Evolutionary conservation across 2,329 filamentous ascomycete species (phyloP), one percentile per base, ranked within the genome.

Genomic region (Ophiostoma ips): DNA sequence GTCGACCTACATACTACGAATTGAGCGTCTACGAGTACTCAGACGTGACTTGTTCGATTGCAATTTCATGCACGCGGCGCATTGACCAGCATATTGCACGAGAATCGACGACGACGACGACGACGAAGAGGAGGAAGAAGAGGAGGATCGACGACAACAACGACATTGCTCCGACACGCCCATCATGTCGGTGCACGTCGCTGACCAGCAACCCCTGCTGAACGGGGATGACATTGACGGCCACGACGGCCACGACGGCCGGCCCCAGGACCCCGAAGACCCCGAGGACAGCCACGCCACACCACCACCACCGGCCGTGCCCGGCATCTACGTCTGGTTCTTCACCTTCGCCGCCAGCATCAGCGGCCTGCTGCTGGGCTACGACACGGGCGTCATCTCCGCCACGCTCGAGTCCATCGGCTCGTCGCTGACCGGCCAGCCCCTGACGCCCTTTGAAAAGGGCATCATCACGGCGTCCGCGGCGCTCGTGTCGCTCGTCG

Each of bases 401-500:
- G 77, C 79, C 2, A 83, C 79, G 1, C 69, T 84, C 34, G 76
- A 84, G 43, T 81, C 79, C 2, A 73, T 84, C 55, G 74, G 73
- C 47, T 69, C 66, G 2, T 76, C 77, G 9, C 74, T 84, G 31
- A 79, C 75, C 28, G 62, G 66, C 50, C 73, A 72, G 44, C 63
- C 69, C 9, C 69, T 84, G 24, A 79, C 72, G 1, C 76, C 78
- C 0, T 64, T 81, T 58, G 79, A 84, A 63, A 85, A 81, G 62
- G 84, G 81, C 7, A 68, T 85, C 55, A 81, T 84, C 58, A 85
- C 82, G 3, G 81, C 79, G n/a, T 75, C 73, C 19, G 84, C 82
- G 5, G 76, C 79, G 5, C 72, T 85, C 45, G 75, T 81, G 54
- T 82, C 83, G 4, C 74, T 83, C 4, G 59, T 79, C 50, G 66